Evolutionary conservation across 108 stramenopile genomes (phyloP).

Genomic region (Skeletonema marinoi): DNA sequence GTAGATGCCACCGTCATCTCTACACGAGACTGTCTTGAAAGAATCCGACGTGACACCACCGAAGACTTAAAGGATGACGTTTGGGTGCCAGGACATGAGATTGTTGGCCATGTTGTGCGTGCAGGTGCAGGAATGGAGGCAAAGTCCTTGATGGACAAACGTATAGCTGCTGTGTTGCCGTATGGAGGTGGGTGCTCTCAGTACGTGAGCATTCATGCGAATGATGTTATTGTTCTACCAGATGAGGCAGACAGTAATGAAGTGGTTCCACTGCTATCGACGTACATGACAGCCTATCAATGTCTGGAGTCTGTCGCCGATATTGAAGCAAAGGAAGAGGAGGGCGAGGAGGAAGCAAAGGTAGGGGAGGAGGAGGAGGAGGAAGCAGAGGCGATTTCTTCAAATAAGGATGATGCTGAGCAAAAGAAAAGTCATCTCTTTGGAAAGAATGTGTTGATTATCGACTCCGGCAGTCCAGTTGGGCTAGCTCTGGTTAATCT

Average conservation of each 20-base stretch:
- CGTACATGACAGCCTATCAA: constrained; percentile 81
- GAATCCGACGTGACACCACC: neutral
- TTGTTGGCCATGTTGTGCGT: neutral
- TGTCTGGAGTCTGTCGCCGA: neutral
- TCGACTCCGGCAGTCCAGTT: constrained; percentile 57
- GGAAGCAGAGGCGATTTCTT: neutral
- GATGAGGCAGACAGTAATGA: constrained; percentile 37
- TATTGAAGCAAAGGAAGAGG: neutral
- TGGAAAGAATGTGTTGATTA: constrained; percentile 63
- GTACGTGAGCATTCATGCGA: constrained; percentile 48
- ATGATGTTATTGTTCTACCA: constrained; percentile 60
- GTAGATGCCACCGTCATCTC: neutral
- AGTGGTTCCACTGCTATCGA: constrained; percentile 62
- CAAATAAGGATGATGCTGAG: neutral
- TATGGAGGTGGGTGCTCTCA: constrained; percentile 68
- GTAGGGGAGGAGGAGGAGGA: neutral
- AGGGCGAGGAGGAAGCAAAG: neutral
- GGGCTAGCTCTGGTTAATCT: constrained; percentile 73
- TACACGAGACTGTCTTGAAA: neutral
- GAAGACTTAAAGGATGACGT: neutral
- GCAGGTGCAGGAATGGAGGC: neutral
- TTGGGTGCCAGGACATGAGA: constrained; percentile 2
- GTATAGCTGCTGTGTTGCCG: constrained; percentile 62
- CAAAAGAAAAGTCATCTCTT: constrained; percentile 37
- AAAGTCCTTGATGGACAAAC: constrained; percentile 12